Conservation (phyloP, 768 basidiomycete species). For the Lactarius vividus region DNA sequence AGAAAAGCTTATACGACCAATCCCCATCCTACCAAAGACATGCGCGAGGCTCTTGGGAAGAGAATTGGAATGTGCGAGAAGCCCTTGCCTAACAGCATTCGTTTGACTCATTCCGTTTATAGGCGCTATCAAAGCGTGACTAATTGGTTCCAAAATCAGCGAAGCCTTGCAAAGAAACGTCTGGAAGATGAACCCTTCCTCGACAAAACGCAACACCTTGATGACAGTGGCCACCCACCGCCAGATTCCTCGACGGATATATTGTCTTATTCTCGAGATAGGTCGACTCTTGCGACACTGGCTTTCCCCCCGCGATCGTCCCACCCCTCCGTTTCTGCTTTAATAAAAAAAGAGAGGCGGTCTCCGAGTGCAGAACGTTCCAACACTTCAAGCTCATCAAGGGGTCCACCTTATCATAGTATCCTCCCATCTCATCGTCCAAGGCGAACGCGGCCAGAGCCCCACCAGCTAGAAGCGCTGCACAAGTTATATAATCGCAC, state of each 20-base stretch:
- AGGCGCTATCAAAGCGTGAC: conserved; percentile 80
- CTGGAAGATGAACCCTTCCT: conserved; percentile 52
- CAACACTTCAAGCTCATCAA: conserved; percentile 40
- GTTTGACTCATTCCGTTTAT: conserved; percentile 21
- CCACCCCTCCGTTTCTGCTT: conserved; percentile 38
- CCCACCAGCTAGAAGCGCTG: conserved; percentile 71
- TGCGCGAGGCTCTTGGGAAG: conserved; percentile 60
- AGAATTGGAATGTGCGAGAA: conserved; percentile 71
- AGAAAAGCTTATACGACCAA: conserved; percentile 61
- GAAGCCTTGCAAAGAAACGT: conserved; percentile 70
- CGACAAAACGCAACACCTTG: conserved; percentile 32
- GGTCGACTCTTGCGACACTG: conserved; percentile 34
- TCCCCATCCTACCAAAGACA: conserved; percentile 66
- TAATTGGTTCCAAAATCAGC: conserved; percentile 88
- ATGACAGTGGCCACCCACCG: conserved; percentile 29
- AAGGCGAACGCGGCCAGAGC: conserved; percentile 74
- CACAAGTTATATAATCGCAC: conserved; percentile 68
- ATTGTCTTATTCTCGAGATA: conserved; percentile 33
- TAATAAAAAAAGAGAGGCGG: conserved; percentile 38
- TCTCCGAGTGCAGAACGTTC: conserved; percentile 29
- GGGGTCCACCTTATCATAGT: conserved; percentile 46
- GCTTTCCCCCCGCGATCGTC: conserved; percentile 41
- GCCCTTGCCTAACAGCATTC: conserved; percentile 8
- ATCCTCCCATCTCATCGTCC: conserved; percentile 47
- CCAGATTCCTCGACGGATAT: conserved; percentile 28